Evolutionary conservation across 768 basidiomycete genomes (phyloP).

Genomic region (Lyophyllum decastes): DNA sequence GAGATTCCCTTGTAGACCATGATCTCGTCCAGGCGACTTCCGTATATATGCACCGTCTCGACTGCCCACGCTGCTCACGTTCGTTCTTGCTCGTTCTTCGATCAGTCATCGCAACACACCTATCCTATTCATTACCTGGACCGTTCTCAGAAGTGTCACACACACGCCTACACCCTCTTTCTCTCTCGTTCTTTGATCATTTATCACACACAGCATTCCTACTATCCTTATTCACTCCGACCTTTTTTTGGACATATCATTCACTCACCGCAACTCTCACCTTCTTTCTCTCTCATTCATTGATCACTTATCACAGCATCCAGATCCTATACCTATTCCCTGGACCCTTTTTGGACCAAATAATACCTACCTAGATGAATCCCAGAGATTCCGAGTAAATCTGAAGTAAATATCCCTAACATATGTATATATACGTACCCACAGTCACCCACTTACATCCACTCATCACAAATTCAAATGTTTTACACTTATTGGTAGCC

Average conservation of each 20-base stretch:
- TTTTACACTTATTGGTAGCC: neutral
- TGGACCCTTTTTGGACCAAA: slow-evolving; percentile 7
- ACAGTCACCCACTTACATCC: neutral
- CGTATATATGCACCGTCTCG: slow-evolving; percentile 8
- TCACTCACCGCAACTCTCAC: neutral
- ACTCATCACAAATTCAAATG: neutral
- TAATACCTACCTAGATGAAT: slow-evolving; percentile 12
- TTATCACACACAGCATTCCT: neutral
- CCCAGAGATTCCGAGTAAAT: slow-evolving; percentile 18
- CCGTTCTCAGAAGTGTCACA: neutral
- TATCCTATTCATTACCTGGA: neutral
- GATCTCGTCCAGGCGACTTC: neutral
- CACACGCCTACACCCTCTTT: too few species aligned
- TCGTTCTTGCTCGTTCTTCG: neutral
- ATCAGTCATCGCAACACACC: neutral
- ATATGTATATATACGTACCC: slow-evolving; percentile 18
- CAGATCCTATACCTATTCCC: slow-evolving; percentile 1
- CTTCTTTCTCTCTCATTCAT: neutral
- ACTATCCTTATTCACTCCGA: neutral
- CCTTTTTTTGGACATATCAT: neutral
- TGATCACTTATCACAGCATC: slow-evolving; percentile 4
- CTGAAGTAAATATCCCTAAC: slow-evolving; percentile 24
- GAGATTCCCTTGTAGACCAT: slow-evolving; percentile 32
- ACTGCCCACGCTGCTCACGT: slow-evolving; percentile 1
- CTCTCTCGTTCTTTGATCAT: neutral